Percentiles rank a stretch among this genome's conserved stretches.
Evolutionary conservation across 208 protist genomes (phyloP).

Genomic region (Strigomonas galati): DNA sequence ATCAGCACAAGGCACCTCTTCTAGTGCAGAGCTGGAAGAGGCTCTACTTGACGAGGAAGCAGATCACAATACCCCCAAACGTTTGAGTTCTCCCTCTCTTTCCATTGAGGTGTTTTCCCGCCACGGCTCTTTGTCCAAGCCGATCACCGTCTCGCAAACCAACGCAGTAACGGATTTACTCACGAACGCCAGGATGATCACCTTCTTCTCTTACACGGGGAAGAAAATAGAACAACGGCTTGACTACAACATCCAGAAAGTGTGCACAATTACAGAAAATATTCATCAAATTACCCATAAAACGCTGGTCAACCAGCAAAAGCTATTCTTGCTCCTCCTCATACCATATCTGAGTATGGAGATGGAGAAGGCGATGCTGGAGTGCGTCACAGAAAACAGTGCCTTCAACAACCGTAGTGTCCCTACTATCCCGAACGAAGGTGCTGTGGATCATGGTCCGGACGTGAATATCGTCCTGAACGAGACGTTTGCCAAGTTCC

Average conservation of each 20-base stretch:
- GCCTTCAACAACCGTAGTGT: not conserved
- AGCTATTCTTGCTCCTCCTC: not conserved
- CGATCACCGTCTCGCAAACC: no score
- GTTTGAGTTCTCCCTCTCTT: no score
- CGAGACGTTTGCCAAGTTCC: not conserved
- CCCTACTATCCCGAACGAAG: no score
- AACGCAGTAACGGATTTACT: not conserved
- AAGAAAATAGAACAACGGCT: not conserved
- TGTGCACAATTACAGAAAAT: not conserved
- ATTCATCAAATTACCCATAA: not conserved
- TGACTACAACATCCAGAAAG: not conserved
- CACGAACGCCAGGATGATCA: not conserved
- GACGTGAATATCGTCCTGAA: not conserved
- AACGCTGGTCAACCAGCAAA: not conserved
- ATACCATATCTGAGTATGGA: not conserved
- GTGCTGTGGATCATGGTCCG: not conserved
- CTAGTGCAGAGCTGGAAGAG: no score
- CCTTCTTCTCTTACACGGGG: not conserved
- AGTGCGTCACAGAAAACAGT: not conserved
- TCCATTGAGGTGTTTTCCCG: no score
- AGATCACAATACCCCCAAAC: no score
- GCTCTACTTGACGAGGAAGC: no score
- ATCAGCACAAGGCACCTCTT: no score
- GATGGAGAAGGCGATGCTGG: not conserved
- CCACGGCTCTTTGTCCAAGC: no score